Evolutionary conservation across 2,329 filamentous ascomycete species (phyloP), one percentile per base, ranked within the genome.

Genomic region (Sclerotinia spermophila): DNA sequence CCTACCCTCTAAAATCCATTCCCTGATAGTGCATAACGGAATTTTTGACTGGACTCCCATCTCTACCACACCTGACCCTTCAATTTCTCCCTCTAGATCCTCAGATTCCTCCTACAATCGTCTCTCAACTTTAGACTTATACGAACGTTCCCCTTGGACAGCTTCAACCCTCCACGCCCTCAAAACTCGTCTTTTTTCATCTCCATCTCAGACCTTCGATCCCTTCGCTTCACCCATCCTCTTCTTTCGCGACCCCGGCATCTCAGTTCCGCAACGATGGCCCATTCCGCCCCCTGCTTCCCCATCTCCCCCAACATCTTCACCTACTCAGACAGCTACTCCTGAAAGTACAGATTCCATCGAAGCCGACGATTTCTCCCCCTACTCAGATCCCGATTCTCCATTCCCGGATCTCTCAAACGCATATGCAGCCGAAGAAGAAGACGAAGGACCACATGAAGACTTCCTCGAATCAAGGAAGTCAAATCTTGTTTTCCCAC

Each of bases 1-100:
- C 19, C 45, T 19, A n/a, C 15, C 81, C 42, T 3, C 72, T 72
- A 15, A 71, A 79, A 82, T 81, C 7, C 21, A 53, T 40, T 87
- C 87, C 11, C 78, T 89, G 44, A 79, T 87, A 24, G 83, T 84
- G 11, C 85, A 85, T 78, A 87, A 90, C 73, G 88, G 87, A 56
- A 83, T 90, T 71, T 90, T 88, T 79, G 85, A 90, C 80, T 90
- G 88, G 88, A 87, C 86, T 70, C 85, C 82, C 77, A 86, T 89
- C 71, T 81, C 88, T 7, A 85, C 0, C 82, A 85, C 83, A 85
- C 73, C 85, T 17, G 38, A 61, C 42, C 42, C 44, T 55, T 35
- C 48, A 44, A 15, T 35, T 38, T 27, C 27, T 65, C 19, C n/a
- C 58, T 51, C 30, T 48, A 15, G n/a, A 38, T 30, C 33, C 35